phyloP scores from a whole-genome alignment of 768 basidiomycete genomes.

The Boletellus ananas region DNA sequence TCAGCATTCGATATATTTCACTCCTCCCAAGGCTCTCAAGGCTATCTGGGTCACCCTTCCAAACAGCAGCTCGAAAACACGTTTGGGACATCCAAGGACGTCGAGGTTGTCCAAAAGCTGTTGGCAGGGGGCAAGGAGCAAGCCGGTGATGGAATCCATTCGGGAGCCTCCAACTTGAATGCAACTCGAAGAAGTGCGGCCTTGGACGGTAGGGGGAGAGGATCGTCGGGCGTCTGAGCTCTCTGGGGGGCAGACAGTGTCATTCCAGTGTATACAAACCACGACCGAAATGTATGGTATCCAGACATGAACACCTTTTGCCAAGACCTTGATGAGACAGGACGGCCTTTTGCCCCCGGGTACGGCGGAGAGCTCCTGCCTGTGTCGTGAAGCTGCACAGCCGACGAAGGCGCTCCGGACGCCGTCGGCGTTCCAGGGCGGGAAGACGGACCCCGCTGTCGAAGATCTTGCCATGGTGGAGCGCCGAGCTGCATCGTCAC shows the following conservation, averaged over 20 bases:
- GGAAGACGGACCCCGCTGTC: too few relatives aligned
- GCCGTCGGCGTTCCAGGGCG: too few relatives aligned
- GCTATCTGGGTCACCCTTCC: conserved; percentile 69
- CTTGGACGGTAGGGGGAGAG: conserved; percentile 41
- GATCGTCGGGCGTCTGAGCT: conserved; percentile 33
- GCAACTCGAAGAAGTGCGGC: conserved; percentile 32
- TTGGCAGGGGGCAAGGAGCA: conserved; percentile 64
- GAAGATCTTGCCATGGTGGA: too few relatives aligned
- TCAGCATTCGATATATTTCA: conserved; percentile 70
- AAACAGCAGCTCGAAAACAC: conserved; percentile 76
- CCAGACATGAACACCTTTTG: too few relatives aligned
- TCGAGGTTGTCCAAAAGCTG: conserved; percentile 56
- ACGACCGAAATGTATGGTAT: too few relatives aligned
- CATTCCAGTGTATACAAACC: conserved; percentile 11
- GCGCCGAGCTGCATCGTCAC: too few relatives aligned
- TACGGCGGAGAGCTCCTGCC: too few relatives aligned
- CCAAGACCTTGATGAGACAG: too few relatives aligned
- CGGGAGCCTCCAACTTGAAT: conserved; percentile 15
- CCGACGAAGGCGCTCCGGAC: too few relatives aligned
- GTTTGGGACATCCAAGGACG: conserved; percentile 64
- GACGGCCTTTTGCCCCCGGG: too few relatives aligned
- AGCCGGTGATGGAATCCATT: conserved; percentile 43
- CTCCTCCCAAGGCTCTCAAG: conserved; percentile 73
- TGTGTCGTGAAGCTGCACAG: too few relatives aligned
- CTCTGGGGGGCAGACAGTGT: conserved; percentile 6